Evolutionary conservation across 176 grass and related monocot species (phyloP).

Genomic region (Tillandsia fasciculata): DNA sequence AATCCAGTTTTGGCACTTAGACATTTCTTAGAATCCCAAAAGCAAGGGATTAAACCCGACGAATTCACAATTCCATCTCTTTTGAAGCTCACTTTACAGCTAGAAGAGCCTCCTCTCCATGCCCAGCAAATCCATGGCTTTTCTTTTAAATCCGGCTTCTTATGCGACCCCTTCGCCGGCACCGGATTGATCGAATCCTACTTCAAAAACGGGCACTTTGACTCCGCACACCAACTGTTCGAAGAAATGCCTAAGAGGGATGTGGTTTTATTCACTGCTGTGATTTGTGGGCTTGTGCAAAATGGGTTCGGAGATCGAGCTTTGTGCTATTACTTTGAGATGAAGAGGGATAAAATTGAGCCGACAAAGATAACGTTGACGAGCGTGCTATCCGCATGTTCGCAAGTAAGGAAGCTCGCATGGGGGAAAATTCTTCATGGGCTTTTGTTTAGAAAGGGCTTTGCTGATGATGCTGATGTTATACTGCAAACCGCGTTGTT

Average conservation of each 20-base stretch:
- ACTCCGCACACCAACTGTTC: background rate
- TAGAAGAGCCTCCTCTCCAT: constrained; percentile 7
- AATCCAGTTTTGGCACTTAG: background rate
- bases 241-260: constrained; percentile 12
- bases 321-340: constrained; percentile 18
- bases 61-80: constrained; percentile 14
- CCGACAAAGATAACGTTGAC: constrained; percentile 18
- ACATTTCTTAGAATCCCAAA: constrained; percentile 10
- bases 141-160: constrained; percentile 4
- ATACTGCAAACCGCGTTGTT: constrained; percentile 25
- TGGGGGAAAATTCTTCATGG: constrained; percentile 26
- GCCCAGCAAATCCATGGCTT: constrained; percentile 18
- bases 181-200: constrained; percentile 1
- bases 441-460: constrained; percentile 15
- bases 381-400: constrained; percentile 1
- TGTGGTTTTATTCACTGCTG: constrained; percentile 2
- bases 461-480: constrained; percentile 17
- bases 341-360: constrained; percentile 20
- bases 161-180: background rate
- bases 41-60: background rate
- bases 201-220: background rate
- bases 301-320: background rate
- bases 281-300: constrained; percentile 13
- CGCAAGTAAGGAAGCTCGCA: constrained; percentile 6
- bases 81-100: background rate